These are phyloP conservation scores for Aspergillus niger DNA, from an alignment of 2,329 filamentous ascomycete genomes.

Conservation along the genomic window DNA sequence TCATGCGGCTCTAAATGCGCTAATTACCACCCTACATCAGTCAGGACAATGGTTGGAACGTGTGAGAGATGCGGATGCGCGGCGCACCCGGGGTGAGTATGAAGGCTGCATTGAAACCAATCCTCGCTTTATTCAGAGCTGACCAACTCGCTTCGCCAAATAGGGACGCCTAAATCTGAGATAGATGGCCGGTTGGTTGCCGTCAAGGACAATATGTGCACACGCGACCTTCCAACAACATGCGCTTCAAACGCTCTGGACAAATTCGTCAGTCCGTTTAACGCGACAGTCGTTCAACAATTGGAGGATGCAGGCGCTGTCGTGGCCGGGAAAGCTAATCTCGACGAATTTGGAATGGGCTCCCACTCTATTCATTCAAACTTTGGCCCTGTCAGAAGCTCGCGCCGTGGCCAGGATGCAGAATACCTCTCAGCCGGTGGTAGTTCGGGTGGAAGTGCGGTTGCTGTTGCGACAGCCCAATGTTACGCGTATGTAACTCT, in stretches of 20 bases:
- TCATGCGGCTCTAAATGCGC: slow-evolving; percentile 41
- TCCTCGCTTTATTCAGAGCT: slow-evolving; percentile 5
- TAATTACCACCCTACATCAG: slow-evolving; percentile 42
- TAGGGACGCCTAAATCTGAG: slow-evolving; percentile 38
- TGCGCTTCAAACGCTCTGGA: slow-evolving; percentile 76
- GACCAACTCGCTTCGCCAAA: not conserved
- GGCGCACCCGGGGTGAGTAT: slow-evolving; percentile 36
- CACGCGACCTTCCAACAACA: slow-evolving; percentile 68
- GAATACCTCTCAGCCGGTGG: slow-evolving; percentile 71
- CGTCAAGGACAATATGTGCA: slow-evolving; percentile 78
- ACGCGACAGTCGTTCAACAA: slow-evolving; percentile 75
- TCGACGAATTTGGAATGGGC: slow-evolving; percentile 97
- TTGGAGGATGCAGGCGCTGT: slow-evolving; percentile 64
- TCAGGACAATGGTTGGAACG: slow-evolving; percentile 38
- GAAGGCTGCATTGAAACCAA: not conserved
- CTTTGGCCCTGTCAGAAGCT: slow-evolving; percentile 65
- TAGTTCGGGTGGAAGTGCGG: slow-evolving; percentile 90
- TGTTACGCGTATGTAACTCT: slow-evolving; percentile 55
- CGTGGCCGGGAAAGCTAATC: slow-evolving; percentile 79
- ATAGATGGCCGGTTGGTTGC: slow-evolving; percentile 56
- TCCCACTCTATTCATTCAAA: slow-evolving; percentile 73
- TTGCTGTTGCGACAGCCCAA: slow-evolving; percentile 70
- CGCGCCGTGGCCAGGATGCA: slow-evolving; percentile 39
- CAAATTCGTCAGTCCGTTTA: slow-evolving; percentile 73
- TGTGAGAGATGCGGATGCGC: slow-evolving; percentile 40